Evolutionary conservation across 2,329 filamentous ascomycete genomes (phyloP), one percentile per base, ranked within the genome.

Genomic region (Aspergillus pseudotamarii): DNA sequence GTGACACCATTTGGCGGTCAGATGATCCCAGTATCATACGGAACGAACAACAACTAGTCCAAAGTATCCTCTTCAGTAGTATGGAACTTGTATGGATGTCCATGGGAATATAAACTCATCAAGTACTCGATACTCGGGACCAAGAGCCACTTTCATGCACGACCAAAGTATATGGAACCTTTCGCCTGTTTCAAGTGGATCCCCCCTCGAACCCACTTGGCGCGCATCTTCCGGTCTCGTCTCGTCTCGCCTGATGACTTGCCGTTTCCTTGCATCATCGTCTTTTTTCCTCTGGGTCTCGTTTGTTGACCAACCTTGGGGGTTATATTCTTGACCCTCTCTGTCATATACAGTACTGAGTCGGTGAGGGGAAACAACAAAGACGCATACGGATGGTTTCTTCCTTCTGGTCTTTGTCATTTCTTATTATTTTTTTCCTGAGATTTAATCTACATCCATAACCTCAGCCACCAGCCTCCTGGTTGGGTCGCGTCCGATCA

Each of bases 1-100:
- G 51, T 55, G 51, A 55, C 51, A 55, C 51, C 32, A 55, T 55
- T 55, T n/a, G 28, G 16, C 32, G 46, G 57, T 30, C n/a, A 30
- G 32, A 53, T 57, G 45, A 59, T 21, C 30, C 19, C 16, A 32
- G 45, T 48, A 26, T 12, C 6, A 26, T 48, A 48, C 38, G 38
- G 38, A n/a, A 41, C 38, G 38, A 36, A 14, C 16, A n/a, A 41
- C 38, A 19, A 41, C 12, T 26, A 48, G 45, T 48, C 12, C 23
- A 12, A 46, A 48, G 45, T 23, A 36, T 45, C 14, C n/a, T 28
- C 2, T 26, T 26, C 26, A 26, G 26, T 26, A 26, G 26, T 26
- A 26, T 26, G 26, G 26, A 26, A 26, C 26, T 26, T 26, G 26
- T 26, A 26, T 11, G 32, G 10, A 12, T 34, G 19, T 26, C 38